Percentiles rank a stretch among this genome's conserved stretches.
Conservation (phyloP, 768 basidiomycete genomes). For the Lactifluus volemus region DNA sequence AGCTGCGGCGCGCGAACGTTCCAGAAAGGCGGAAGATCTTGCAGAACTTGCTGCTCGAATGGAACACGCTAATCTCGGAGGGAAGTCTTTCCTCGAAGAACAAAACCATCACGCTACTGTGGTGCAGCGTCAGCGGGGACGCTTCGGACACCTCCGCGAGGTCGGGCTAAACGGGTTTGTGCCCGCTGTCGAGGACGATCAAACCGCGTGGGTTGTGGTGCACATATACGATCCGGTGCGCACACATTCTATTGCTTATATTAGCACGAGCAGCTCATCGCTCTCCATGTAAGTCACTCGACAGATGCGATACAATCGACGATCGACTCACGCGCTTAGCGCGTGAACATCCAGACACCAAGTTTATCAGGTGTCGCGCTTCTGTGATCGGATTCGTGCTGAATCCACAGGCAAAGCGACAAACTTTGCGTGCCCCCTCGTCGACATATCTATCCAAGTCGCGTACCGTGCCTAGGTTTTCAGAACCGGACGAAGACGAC, state of each 20-base stretch:
- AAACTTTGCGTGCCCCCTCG: conserved; percentile 8
- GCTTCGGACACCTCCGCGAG: conserved; percentile 74
- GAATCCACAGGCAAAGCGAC: conserved; percentile 20
- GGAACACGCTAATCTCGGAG: conserved; percentile 58
- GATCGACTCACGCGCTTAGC: conserved; percentile 60
- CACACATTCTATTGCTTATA: conserved; percentile 10
- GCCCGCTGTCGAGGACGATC: conserved; percentile 58
- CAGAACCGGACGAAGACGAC: conserved; percentile 40
- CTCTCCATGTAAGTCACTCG: conserved; percentile 45
- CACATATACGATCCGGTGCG: conserved; percentile 78
- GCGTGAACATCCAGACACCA: conserved; percentile 57
- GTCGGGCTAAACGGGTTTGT: conserved; percentile 69
- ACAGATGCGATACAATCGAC: conserved; percentile 66
- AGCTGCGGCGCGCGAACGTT: conserved; percentile 46
- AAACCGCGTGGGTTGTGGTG: conserved; percentile 70
- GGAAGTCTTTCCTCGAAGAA: conserved; percentile 71
- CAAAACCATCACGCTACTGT: conserved; percentile 38
- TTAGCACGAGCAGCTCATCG: not conserved
- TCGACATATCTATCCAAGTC: conserved; percentile 12
- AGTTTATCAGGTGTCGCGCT: conserved; percentile 79
- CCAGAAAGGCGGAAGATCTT: conserved; percentile 43
- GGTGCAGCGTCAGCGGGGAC: conserved; percentile 38
- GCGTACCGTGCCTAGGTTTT: conserved; percentile 11
- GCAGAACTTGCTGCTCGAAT: conserved; percentile 45
- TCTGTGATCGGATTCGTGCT: conserved; percentile 65